Evolutionary conservation across 176 grass and related monocot species (phyloP).

Genomic region (Carex scoparia): DNA sequence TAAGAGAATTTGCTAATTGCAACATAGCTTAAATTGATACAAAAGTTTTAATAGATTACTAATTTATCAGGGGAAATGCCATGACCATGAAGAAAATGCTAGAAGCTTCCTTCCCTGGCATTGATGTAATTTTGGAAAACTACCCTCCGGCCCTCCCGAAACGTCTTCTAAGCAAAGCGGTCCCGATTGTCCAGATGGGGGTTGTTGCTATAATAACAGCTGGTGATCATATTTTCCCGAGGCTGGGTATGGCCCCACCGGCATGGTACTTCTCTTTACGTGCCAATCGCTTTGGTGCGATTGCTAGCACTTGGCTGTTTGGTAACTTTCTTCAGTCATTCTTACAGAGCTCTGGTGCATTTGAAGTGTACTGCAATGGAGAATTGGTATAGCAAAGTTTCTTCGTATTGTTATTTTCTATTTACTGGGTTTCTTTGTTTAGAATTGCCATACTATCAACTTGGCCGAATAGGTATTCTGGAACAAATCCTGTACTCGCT

Average conservation of each 20-base stretch:
- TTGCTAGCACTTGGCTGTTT: slow-evolving; percentile 78
- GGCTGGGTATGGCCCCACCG: slow-evolving; percentile 85
- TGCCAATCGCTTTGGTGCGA: slow-evolving; percentile 95
- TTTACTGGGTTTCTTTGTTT: neutral
- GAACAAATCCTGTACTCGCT: neutral
- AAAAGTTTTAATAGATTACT: neutral
- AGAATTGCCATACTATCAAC: neutral
- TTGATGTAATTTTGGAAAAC: slow-evolving; percentile 75
- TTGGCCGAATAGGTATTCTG: neutral
- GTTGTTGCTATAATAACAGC: slow-evolving; percentile 74
- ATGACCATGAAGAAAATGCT: slow-evolving; percentile 83
- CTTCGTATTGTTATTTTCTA: slow-evolving; percentile 14
- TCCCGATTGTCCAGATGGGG: slow-evolving; percentile 86
- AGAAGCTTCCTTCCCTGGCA: slow-evolving; percentile 77
- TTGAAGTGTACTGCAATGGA: slow-evolving; percentile 93
- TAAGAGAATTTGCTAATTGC: neutral
- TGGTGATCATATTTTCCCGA: slow-evolving; percentile 93
- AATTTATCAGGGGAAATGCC: slow-evolving; percentile 72
- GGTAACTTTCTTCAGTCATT: slow-evolving; percentile 83
- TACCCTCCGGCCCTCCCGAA: slow-evolving; percentile 89
- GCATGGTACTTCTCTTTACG: slow-evolving; percentile 70
- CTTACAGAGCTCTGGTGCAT: slow-evolving; percentile 90
- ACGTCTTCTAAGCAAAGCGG: slow-evolving; percentile 62
- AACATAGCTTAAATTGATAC: neutral
- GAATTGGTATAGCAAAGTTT: slow-evolving; percentile 61